Base-by-base conservation (phyloP, 768 basidiomycete genomes). In the Saitozyma podzolica region DNA sequence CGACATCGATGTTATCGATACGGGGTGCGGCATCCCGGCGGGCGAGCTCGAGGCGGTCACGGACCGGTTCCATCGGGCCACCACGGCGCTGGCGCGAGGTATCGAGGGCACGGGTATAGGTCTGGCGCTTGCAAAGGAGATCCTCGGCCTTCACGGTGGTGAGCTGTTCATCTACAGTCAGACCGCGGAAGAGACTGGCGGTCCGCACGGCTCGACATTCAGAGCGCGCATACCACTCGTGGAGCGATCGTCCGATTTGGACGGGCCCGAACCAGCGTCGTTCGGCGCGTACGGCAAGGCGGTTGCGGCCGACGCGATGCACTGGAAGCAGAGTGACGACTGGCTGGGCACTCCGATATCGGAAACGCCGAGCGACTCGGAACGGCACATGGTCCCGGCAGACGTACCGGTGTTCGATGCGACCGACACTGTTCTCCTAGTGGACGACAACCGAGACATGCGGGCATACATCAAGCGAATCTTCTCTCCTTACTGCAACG, bases 1-100 rank as follows among this genome's bases (percentile, higher is more conserved):
- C 11, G 72, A 75, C 37, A 69, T 82, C 14, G 67, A 68, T 2
- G 77, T 81, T 37, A 65, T 66, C 37, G 81, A 82, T 56, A 81
- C 80, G 8, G 81, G 81, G 41, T 70, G 80, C n/a, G 81, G 81
- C 6, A 81, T 82, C 3, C 80, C 81, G 0, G 19, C 58, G 41
- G 64, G 65, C 45, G 76, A 77, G 56, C 40, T 70, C 17, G 43
- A 43, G 16, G 54, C 62, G n/a, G 71, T 81, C 6, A 77, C 76
- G 13, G 80, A 81, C 49, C 69, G 81, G 45, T 82, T 80, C 59
- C 80, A 82, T 61, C 74, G 81, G 19, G 80, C 78, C 1, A 59
- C 66, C 13, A 68, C 60, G 0, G 71, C 58, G 19, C 68, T 71
- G 17, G 70, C 41, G 67, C 64, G 74, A 13, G 78, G 73, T 10